Conservation (phyloP, 768 basidiomycete genomes). For the Sarcomyxa edulis region DNA sequence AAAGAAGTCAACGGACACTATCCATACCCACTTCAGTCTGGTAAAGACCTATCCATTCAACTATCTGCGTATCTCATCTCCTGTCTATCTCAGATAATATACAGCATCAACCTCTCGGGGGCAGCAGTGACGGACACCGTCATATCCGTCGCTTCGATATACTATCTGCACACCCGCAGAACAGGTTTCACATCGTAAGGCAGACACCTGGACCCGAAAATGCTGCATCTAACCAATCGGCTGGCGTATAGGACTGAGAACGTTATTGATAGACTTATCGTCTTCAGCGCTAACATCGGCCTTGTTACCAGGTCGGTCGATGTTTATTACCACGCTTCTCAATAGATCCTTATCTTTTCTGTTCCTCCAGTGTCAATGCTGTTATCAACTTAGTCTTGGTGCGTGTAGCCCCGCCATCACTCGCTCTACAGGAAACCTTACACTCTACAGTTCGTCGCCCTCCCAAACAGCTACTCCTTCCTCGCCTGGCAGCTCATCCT, state of each 20-base stretch:
- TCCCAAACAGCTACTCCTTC: constrained; percentile 9
- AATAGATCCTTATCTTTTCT: neutral
- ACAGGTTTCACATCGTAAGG: constrained; percentile 9
- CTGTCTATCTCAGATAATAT: constrained; percentile 7
- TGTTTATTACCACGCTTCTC: neutral
- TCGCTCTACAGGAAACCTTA: neutral
- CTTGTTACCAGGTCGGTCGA: constrained; percentile 8
- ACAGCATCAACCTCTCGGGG: constrained; percentile 8
- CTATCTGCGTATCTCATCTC: no score
- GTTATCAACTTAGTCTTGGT: constrained; percentile 7
- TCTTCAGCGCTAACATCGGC: constrained; percentile 11
- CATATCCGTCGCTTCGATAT: constrained; percentile 8
- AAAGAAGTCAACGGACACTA: no score
- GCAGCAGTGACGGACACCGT: constrained; percentile 8
- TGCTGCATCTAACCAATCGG: neutral
- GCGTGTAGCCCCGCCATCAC: neutral
- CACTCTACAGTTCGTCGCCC: constrained; percentile 5
- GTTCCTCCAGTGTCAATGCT: constrained; percentile 6
- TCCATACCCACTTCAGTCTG: no score
- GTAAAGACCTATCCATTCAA: no score
- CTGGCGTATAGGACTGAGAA: constrained; percentile 8
- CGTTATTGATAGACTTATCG: constrained; percentile 10
- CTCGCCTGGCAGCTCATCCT: constrained; percentile 9
- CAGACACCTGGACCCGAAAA: neutral
- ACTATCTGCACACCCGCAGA: constrained; percentile 7